Conservation (phyloP, 2,329 filamentous ascomycete species). For the Aureobasidium mangrovei region DNA sequence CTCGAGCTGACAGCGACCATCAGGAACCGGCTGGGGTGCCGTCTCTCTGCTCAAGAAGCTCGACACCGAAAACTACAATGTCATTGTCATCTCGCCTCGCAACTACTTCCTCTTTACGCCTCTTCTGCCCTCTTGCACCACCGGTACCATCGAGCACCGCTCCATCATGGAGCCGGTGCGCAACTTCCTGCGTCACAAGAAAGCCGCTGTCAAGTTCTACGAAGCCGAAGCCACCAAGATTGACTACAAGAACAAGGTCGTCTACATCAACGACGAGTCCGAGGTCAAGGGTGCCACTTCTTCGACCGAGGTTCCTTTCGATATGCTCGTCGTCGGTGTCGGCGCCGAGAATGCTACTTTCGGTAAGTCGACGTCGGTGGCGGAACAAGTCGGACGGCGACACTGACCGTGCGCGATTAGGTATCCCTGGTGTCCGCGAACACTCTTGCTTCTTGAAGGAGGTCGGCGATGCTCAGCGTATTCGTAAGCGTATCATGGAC, state of each 20-base stretch:
- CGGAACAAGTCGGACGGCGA: neutral
- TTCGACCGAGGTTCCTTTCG: slow-evolving; percentile 86
- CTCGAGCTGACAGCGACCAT: slow-evolving; percentile 18
- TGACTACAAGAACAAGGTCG: slow-evolving; percentile 79
- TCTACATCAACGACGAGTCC: slow-evolving; percentile 86
- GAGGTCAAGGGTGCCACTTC: slow-evolving; percentile 78
- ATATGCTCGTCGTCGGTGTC: slow-evolving; percentile 96
- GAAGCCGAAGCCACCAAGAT: slow-evolving; percentile 96
- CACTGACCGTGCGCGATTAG: slow-evolving; percentile 26
- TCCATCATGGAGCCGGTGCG: slow-evolving; percentile 99
- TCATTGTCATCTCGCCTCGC: slow-evolving; percentile 91
- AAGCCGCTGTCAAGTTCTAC: slow-evolving; percentile 88
- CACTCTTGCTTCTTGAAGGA: slow-evolving; percentile 98
- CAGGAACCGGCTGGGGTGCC: slow-evolving; percentile 93
- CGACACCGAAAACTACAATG: slow-evolving; percentile 98
- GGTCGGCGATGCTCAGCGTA: slow-evolving; percentile 88
- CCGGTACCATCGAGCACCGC: slow-evolving; percentile 93
- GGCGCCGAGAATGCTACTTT: slow-evolving; percentile 98
- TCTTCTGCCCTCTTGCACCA: slow-evolving; percentile 92
- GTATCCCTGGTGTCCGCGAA: slow-evolving; percentile 87
- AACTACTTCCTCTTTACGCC: slow-evolving; percentile 99
- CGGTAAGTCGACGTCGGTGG: slow-evolving; percentile 43
- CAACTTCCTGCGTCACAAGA: slow-evolving; percentile 92
- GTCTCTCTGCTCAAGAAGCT: slow-evolving; percentile 97
- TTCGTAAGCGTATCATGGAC: slow-evolving; percentile 99